phyloP scores from a whole-genome alignment of 441 rosid species.

The Theobroma grandiflorum region DNA sequence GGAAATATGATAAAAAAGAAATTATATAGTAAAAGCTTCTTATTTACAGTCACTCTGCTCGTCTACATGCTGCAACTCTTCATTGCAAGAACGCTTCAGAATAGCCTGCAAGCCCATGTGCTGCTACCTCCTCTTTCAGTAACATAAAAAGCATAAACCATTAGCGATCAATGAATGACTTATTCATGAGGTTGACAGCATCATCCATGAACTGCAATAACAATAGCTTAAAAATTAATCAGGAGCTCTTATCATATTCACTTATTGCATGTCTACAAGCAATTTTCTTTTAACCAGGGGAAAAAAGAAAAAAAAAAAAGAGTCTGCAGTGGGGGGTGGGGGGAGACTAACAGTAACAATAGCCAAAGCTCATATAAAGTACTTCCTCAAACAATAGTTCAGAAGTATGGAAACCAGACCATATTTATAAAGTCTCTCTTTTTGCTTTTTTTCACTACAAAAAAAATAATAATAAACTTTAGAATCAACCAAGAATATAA shows the following conservation, averaged over 20 bases:
- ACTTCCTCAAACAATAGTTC: background rate
- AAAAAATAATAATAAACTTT: background rate
- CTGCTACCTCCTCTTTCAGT: slow-evolving; percentile 19
- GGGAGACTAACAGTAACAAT: background rate
- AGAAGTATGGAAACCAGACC: background rate
- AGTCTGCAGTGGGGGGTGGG: no score
- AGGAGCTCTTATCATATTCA: background rate
- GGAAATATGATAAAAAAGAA: background rate
- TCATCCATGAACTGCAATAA: slow-evolving; percentile 85
- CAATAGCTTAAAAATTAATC: slow-evolving; percentile 27
- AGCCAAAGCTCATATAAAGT: background rate
- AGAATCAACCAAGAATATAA: background rate
- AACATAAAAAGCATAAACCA: slow-evolving; percentile 11
- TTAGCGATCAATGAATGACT: slow-evolving; percentile 82
- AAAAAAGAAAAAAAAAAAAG: no score
- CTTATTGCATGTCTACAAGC: background rate
- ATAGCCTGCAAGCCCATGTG: slow-evolving; percentile 15
- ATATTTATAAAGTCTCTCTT: slow-evolving; percentile 9
- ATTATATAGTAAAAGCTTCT: background rate
- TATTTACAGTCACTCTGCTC: slow-evolving; percentile 31
- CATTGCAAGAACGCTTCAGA: background rate
- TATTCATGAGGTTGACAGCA: slow-evolving; percentile 84
- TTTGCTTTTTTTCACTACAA: background rate
- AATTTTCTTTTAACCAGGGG: background rate
- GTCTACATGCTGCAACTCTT: slow-evolving; percentile 21